Conservation (phyloP, 108 stramenopile species). For the Cyclotella atomus region DNA sequence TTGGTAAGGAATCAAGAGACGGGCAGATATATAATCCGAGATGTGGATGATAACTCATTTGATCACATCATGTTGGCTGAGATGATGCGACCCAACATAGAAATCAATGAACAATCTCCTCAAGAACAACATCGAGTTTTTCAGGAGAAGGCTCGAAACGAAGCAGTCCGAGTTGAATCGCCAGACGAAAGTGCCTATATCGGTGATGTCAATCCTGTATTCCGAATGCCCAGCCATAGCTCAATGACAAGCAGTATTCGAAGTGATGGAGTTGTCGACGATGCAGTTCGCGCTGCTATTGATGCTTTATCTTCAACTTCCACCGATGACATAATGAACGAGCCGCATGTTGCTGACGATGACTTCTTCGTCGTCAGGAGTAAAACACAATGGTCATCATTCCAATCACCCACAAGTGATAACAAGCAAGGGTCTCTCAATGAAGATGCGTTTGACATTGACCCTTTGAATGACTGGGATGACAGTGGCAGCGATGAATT, state of each 20-base stretch:
- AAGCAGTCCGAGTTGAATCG: not conserved
- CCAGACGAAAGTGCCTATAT: not conserved
- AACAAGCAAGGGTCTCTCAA: slow-evolving; percentile 3
- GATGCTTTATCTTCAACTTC: slow-evolving; percentile 41
- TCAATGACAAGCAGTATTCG: slow-evolving; percentile 18
- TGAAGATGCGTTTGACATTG: slow-evolving; percentile 24
- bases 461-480: slow-evolving; percentile 8
- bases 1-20: slow-evolving; percentile 43
- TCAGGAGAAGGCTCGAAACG: not conserved
- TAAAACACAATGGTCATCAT: slow-evolving; percentile 33
- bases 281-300: slow-evolving; percentile 38
- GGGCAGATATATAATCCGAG: slow-evolving; percentile 36
- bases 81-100: slow-evolving; percentile 5
- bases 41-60: slow-evolving; percentile 40
- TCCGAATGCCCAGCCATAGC: not conserved
- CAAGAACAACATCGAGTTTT: not conserved
- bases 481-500: slow-evolving; percentile 21
- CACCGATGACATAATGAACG: slow-evolving; percentile 3
- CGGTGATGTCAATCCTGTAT: not conserved
- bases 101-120: not conserved
- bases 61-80: slow-evolving; percentile 24
- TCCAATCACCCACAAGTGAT: slow-evolving; percentile 7
- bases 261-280: slow-evolving; percentile 41
- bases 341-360: not conserved
- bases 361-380: slow-evolving; percentile 37